These are phyloP conservation scores for Leucocoprinus birnbaumii DNA, from an alignment of 768 basidiomycete genomes.

Conservation along the genomic window DNA sequence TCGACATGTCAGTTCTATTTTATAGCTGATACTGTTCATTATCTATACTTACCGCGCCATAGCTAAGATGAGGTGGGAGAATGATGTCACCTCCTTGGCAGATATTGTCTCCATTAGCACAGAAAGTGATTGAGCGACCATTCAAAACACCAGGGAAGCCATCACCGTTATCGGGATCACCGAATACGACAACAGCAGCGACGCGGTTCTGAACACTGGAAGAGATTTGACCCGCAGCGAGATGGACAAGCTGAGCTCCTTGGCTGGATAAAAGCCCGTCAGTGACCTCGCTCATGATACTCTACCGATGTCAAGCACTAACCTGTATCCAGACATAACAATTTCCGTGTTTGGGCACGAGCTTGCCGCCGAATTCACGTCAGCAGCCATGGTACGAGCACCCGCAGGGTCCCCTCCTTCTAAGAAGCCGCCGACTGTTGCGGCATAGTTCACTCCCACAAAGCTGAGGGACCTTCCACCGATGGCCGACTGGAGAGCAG, in stretches of 20 bases:
- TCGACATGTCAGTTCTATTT: neutral
- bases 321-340: constrained; percentile 34
- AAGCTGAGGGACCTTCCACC: constrained; percentile 29
- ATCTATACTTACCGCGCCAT: constrained; percentile 16
- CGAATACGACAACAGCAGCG: constrained; percentile 18
- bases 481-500: constrained; percentile 25
- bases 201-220: constrained; percentile 14
- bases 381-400: constrained; percentile 30
- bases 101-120: constrained; percentile 28
- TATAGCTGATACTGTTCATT: neutral
- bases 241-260: constrained; percentile 22
- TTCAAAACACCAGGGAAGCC: constrained; percentile 25
- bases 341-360: constrained; percentile 30
- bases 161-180: constrained; percentile 30
- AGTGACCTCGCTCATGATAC: neutral
- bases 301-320: neutral
- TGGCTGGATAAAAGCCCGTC: constrained; percentile 16
- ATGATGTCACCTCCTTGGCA: constrained; percentile 24
- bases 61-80: constrained; percentile 22
- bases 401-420: constrained; percentile 33
- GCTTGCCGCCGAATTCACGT: constrained; percentile 23
- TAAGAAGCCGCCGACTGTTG: constrained; percentile 31
- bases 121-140: constrained; percentile 24
- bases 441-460: constrained; percentile 33
- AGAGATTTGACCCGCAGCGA: constrained; percentile 14